Conservation (phyloP, 495 filamentous ascomycete genomes). For the Lasiosphaeria miniovina region DNA sequence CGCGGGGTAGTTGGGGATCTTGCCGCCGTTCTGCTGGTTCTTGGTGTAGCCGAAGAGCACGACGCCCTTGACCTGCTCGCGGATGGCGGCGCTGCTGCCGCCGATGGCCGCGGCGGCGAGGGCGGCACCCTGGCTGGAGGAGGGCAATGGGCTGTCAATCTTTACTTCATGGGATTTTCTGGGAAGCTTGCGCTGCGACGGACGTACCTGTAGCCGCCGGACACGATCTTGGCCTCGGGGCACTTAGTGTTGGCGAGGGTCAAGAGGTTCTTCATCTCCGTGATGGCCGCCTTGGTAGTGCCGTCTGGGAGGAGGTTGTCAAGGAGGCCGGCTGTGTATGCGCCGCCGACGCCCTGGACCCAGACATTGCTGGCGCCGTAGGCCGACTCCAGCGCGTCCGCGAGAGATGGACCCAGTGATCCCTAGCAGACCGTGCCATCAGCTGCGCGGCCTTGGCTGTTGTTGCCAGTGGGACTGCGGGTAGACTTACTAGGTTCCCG, state of each 20-base stretch:
- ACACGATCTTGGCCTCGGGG: constrained; percentile 36
- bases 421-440: too few species aligned
- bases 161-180: not conserved
- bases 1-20: constrained; percentile 45
- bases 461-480: too few species aligned
- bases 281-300: constrained; percentile 34
- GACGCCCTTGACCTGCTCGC: constrained; percentile 50
- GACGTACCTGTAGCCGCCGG: constrained; percentile 36
- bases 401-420: constrained; percentile 27
- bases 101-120: constrained; percentile 50
- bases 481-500: constrained; percentile 50
- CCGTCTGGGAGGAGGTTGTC: constrained; percentile 35
- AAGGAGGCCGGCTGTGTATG: constrained; percentile 34
- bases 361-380: constrained; percentile 29
- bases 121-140: constrained; percentile 51
- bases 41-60: constrained; percentile 58
- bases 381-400: constrained; percentile 27
- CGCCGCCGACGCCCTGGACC: constrained; percentile 36
- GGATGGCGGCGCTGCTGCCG: constrained; percentile 36
- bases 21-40: constrained; percentile 48
- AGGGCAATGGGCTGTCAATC: not conserved
- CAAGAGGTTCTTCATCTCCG: constrained; percentile 33
- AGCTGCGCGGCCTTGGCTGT: too few species aligned
- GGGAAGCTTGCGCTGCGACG: not conserved
- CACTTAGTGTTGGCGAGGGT: constrained; percentile 32